phyloP scores from a whole-genome alignment of 495 filamentous ascomycete genomes.

The Sordaria brevicollis region DNA sequence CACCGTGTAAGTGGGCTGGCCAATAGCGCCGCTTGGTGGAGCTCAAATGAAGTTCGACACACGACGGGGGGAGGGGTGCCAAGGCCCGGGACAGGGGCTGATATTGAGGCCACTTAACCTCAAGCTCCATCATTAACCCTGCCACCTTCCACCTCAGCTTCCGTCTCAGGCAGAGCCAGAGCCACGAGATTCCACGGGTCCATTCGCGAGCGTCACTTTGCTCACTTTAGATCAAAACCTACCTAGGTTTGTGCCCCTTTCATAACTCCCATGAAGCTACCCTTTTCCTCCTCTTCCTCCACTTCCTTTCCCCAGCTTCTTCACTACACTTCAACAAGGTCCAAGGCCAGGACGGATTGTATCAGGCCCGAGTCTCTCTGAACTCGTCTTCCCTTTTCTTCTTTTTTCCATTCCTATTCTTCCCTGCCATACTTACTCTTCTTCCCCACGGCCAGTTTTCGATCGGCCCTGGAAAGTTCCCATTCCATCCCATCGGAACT shows the following conservation, averaged over 20 bases:
- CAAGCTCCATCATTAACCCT: neutral
- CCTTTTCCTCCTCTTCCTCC: neutral
- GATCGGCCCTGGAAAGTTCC: constrained; percentile 5
- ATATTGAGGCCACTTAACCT: neutral
- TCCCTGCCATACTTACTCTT: neutral
- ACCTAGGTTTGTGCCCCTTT: neutral
- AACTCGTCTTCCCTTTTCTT: neutral
- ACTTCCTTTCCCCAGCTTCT: neutral
- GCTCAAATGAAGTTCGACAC: neutral
- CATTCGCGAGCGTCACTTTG: neutral
- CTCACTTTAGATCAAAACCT: neutral
- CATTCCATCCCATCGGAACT: neutral
- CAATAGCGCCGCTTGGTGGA: neutral
- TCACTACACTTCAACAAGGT: neutral
- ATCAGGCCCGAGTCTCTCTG: neutral
- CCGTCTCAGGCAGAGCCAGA: neutral
- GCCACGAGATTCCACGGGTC: neutral
- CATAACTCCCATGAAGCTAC: neutral
- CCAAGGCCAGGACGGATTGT: neutral
- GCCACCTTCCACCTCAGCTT: neutral
- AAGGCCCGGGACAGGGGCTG: neutral
- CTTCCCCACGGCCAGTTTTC: constrained; percentile 8
- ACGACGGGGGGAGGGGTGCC: neutral
- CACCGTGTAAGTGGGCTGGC: neutral
- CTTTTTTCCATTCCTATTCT: neutral